These are phyloP conservation scores for Draba incana DNA, from an alignment of 345 rosid species.

Conservation along the genomic window DNA sequence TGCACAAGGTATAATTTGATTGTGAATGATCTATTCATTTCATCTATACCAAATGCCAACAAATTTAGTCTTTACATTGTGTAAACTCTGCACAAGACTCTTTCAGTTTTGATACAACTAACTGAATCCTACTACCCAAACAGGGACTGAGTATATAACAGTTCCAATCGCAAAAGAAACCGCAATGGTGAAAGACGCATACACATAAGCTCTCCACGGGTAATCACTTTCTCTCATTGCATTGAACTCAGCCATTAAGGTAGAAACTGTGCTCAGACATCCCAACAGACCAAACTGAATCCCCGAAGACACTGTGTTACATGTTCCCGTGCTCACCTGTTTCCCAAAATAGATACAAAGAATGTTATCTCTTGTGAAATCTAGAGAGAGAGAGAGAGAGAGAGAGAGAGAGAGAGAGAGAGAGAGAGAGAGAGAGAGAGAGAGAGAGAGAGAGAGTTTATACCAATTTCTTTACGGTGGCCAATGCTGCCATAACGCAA, in stretches of 20 bases:
- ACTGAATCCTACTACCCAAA: slow-evolving; percentile 49
- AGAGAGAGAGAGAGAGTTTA: slow-evolving; percentile 2
- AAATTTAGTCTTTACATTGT: background rate
- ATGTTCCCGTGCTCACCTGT: slow-evolving; percentile 59
- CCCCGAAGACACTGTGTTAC: slow-evolving; percentile 55
- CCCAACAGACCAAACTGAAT: slow-evolving; percentile 84
- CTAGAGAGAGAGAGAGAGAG: slow-evolving; percentile 4
- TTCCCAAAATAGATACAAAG: slow-evolving; percentile 18
- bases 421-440: slow-evolving; percentile 5
- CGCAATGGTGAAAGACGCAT: slow-evolving; percentile 53
- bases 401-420: background rate
- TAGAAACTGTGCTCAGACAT: slow-evolving; percentile 86
- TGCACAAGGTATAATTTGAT: slow-evolving; percentile 10
- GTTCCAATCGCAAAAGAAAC: slow-evolving; percentile 59
- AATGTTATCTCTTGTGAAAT: slow-evolving; percentile 10
- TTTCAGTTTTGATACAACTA: slow-evolving; percentile 20
- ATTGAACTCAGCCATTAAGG: slow-evolving; percentile 86
- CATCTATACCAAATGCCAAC: slow-evolving; percentile 5
- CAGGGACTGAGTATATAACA: slow-evolving; percentile 60
- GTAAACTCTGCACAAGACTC: slow-evolving; percentile 23
- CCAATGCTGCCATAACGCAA: slow-evolving; percentile 73
- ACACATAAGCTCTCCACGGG: slow-evolving; percentile 79
- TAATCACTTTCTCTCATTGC: slow-evolving; percentile 73
- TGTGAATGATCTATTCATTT: background rate
- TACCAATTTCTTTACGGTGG: slow-evolving; percentile 66